Percentiles rank a stretch among this genome's conserved stretches.
phyloP scores from a whole-genome alignment of 1,284 basidiomycete genomes.

The Boletellus deceptivus region DNA sequence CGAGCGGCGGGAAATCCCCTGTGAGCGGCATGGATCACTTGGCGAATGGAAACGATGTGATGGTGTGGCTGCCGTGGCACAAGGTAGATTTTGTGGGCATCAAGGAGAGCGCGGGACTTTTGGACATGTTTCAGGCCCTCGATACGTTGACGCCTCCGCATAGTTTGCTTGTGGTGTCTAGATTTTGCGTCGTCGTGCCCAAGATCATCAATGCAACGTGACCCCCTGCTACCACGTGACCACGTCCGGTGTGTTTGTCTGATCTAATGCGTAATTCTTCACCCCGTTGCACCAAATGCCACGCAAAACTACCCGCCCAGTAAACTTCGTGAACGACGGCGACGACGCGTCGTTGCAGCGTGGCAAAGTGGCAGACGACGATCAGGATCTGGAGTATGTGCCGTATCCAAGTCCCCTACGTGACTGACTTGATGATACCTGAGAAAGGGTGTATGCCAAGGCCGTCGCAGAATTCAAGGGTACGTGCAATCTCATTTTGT shows the following conservation, averaged over 20 bases:
- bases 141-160: conserved; percentile 31
- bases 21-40: conserved; percentile 21
- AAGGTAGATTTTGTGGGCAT: conserved; percentile 21
- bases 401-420: neutral
- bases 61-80: conserved; percentile 35
- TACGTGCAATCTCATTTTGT: conserved; percentile 6
- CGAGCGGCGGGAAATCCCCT: conserved; percentile 10
- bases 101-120: conserved; percentile 8
- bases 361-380: conserved; percentile 23
- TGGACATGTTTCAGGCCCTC: conserved; percentile 21
- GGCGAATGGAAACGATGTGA: conserved; percentile 25
- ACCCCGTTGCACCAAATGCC: conserved; percentile 15
- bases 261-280: too few species aligned
- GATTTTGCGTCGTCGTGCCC: conserved; percentile 24
- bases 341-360: conserved; percentile 18
- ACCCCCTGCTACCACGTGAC: neutral
- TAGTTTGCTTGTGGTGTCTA: conserved; percentile 30
- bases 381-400: conserved; percentile 29
- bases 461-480: conserved; percentile 34
- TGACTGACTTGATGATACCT: neutral
- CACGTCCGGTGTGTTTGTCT: neutral
- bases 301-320: conserved; percentile 12
- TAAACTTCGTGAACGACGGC: conserved; percentile 11
- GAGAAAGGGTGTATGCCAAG: conserved; percentile 27
- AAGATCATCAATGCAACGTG: conserved; percentile 1